A percentile compares a stretch with the other conserved stretches of the same genome.
Evolutionary conservation across 2,329 filamentous ascomycete genomes (phyloP).

Genomic region (Microascus cirrosus): DNA sequence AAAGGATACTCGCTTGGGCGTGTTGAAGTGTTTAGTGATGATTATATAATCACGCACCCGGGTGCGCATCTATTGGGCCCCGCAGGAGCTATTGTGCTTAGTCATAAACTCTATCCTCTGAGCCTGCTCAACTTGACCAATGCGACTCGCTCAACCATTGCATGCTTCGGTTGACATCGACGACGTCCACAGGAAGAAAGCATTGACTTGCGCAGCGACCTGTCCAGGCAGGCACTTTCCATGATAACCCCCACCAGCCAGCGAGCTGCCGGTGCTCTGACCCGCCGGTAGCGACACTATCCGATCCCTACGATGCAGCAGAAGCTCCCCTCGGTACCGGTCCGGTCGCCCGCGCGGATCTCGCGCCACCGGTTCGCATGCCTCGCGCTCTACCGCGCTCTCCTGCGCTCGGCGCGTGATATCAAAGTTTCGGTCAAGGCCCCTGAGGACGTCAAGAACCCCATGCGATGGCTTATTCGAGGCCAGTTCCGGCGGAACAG

Average conservation of each 20-base stretch:
- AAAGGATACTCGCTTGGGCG: too few relatives aligned
- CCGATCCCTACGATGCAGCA: background rate
- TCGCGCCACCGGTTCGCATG: slow-evolving; percentile 45
- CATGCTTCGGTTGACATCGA: too few relatives aligned
- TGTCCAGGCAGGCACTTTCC: background rate
- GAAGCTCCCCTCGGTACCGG: background rate
- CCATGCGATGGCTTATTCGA: slow-evolving; percentile 47
- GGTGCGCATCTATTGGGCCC: too few relatives aligned
- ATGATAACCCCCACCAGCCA: background rate
- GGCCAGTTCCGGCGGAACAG: slow-evolving; percentile 52
- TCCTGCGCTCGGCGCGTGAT: slow-evolving; percentile 45
- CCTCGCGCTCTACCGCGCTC: slow-evolving; percentile 61
- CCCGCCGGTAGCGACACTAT: background rate
- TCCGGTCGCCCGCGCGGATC: slow-evolving; percentile 32
- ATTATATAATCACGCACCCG: too few relatives aligned
- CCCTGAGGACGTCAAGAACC: slow-evolving; percentile 17
- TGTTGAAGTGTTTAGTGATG: too few relatives aligned
- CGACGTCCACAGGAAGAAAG: too few relatives aligned
- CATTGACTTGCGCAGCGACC: too few relatives aligned
- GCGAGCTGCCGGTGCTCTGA: background rate
- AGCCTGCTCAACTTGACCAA: too few relatives aligned
- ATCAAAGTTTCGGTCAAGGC: slow-evolving; percentile 33
- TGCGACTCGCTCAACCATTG: too few relatives aligned
- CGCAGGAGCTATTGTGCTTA: too few relatives aligned
- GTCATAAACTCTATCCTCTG: too few relatives aligned